Evolutionary conservation across 345 rosid genomes (phyloP).

Genomic region (Rhizophora apiculata): DNA sequence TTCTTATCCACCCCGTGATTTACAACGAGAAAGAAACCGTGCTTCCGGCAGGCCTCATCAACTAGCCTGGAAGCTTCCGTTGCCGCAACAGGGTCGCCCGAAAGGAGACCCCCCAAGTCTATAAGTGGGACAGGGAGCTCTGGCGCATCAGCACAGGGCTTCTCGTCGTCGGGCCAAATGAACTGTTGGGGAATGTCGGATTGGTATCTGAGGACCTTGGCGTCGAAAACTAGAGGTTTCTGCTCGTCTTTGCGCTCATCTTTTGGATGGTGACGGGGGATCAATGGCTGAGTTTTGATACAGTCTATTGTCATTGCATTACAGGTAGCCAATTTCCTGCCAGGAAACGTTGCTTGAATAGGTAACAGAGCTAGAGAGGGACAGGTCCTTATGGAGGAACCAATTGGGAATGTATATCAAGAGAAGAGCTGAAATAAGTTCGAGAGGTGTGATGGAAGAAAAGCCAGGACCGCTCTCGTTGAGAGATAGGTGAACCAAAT

Average conservation of each 20-base stretch:
- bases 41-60: constrained; percentile 65
- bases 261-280: constrained; percentile 24
- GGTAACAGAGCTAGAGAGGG: no score
- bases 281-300: constrained; percentile 20
- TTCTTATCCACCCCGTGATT: constrained; percentile 75
- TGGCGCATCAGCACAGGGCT: constrained; percentile 45
- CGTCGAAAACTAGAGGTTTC: constrained; percentile 58
- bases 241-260: constrained; percentile 31
- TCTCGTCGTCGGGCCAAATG: constrained; percentile 87
- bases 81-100: constrained; percentile 49
- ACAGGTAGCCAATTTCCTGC: neutral
- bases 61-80: constrained; percentile 59
- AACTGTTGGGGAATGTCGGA: constrained; percentile 62
- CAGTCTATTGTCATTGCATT: constrained; percentile 38
- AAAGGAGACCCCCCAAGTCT: constrained; percentile 57
- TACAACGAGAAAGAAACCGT: constrained; percentile 86
- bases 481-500: constrained; percentile 46
- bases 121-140: constrained; percentile 76
- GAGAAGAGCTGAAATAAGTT: constrained; percentile 11
- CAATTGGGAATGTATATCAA: neutral
- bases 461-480: constrained; percentile 48
- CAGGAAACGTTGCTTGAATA: no score
- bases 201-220: constrained; percentile 51
- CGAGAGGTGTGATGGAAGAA: constrained; percentile 39
- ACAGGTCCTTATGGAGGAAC: no score